Percentiles rank a stretch among this genome's conserved stretches.
phyloP scores from a whole-genome alignment of 306 rosid genomes.

The Leucaena leucocephala region DNA sequence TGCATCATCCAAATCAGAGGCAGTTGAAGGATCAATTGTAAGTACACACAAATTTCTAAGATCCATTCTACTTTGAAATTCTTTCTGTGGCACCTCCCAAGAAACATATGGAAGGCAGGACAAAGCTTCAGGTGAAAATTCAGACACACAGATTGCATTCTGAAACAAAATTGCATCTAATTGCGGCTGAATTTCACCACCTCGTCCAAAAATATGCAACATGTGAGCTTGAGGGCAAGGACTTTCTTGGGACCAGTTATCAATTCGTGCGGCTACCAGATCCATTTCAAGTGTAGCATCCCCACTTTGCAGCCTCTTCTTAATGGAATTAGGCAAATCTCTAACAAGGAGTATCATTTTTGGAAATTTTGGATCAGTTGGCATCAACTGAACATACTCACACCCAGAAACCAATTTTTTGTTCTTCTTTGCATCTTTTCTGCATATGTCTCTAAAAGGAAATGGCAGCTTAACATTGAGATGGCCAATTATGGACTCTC shows the following conservation, averaged over 20 bases:
- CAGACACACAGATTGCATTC: conserved; percentile 63
- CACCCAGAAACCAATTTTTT: conserved; percentile 40
- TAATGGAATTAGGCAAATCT: conserved; percentile 61
- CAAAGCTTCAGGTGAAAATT: conserved; percentile 66
- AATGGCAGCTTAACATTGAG: conserved; percentile 57
- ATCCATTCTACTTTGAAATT: conserved; percentile 64
- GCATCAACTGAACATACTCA: conserved; percentile 66
- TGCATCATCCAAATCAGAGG: conserved; percentile 93
- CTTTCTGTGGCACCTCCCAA: conserved; percentile 79
- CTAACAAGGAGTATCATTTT: conserved; percentile 56
- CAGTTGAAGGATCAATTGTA: conserved; percentile 86
- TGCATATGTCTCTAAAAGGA: conserved; percentile 45
- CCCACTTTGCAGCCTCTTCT: conserved; percentile 60
- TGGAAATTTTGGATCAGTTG: conserved; percentile 74
- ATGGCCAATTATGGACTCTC: conserved; percentile 73
- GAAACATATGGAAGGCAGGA: conserved; percentile 62
- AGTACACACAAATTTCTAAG: conserved; percentile 75
- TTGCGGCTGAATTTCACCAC: conserved; percentile 65
- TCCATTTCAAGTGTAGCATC: conserved; percentile 68
- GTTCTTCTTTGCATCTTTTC: conserved; percentile 39
- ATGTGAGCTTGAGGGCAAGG: conserved; percentile 64
- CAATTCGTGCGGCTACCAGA: conserved; percentile 71
- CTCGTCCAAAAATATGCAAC: conserved; percentile 68
- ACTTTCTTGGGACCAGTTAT: conserved; percentile 72
- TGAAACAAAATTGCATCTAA: conserved; percentile 78